Evolutionary conservation across 176 grass and related monocot genomes (phyloP).

Genomic region (Bromus sterilis): DNA sequence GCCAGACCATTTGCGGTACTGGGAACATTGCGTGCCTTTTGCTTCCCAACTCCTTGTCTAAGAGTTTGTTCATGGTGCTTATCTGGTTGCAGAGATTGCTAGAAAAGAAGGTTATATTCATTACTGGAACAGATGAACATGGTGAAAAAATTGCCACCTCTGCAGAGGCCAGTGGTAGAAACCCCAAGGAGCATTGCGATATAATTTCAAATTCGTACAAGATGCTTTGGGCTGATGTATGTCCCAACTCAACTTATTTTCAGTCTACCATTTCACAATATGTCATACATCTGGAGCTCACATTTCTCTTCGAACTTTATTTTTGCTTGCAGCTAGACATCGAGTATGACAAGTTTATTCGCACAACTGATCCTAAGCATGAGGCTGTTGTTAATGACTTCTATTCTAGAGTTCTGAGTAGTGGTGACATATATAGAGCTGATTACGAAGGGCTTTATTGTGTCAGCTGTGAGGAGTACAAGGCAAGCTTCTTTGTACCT

Average conservation of each 20-base stretch:
- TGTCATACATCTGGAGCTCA: constrained; percentile 8
- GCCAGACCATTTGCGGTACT: neutral
- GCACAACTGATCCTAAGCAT: constrained; percentile 79
- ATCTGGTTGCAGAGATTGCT: constrained; percentile 61
- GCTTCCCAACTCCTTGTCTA: neutral
- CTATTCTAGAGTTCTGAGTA: constrained; percentile 80
- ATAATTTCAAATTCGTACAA: constrained; percentile 70
- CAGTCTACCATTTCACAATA: neutral
- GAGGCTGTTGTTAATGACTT: constrained; percentile 86
- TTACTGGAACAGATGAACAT: constrained; percentile 96
- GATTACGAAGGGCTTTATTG: constrained; percentile 94
- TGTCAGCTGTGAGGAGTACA: constrained; percentile 94
- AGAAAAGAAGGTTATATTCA: constrained; percentile 82
- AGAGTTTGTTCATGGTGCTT: neutral
- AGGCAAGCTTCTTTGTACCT: constrained; percentile 46
- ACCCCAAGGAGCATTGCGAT: constrained; percentile 77
- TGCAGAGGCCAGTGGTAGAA: constrained; percentile 66
- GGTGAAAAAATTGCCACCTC: constrained; percentile 89
- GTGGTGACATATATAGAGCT: constrained; percentile 88
- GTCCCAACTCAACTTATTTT: constrained; percentile 10
- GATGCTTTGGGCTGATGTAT: constrained; percentile 71
- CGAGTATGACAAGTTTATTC: constrained; percentile 82
- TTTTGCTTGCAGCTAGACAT: constrained; percentile 68
- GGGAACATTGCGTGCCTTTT: neutral
- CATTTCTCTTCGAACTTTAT: constrained; percentile 26